Evolutionary conservation across 768 basidiomycete species (phyloP).

Genomic region (Termitomyces sp.): DNA sequence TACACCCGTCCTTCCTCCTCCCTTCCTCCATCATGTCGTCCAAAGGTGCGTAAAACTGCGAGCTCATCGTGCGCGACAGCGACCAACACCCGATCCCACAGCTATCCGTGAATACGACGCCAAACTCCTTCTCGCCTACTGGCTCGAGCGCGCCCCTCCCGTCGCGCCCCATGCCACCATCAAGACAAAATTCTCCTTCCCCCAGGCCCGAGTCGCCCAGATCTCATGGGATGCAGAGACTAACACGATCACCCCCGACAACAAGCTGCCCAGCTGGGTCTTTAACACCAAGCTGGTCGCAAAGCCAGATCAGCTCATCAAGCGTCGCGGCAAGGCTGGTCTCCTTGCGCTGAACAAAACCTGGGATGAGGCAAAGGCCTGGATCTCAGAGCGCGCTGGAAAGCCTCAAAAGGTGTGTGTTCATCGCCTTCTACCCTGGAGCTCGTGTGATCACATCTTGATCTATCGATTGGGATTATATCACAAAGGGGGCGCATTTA

Average conservation of each 20-base stretch:
- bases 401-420: slow-evolving; percentile 81
- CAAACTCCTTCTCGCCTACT: slow-evolving; percentile 95
- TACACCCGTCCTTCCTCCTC: slow-evolving; percentile 13
- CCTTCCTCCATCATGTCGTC: slow-evolving; percentile 34
- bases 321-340: slow-evolving; percentile 97
- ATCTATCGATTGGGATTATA: slow-evolving; percentile 9
- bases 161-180: slow-evolving; percentile 55
- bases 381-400: slow-evolving; percentile 86
- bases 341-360: slow-evolving; percentile 91
- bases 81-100: slow-evolving; percentile 12
- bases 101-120: slow-evolving; percentile 97
- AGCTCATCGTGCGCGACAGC: slow-evolving; percentile 4
- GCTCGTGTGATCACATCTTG: background rate
- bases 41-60: slow-evolving; percentile 25
- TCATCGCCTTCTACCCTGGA: slow-evolving; percentile 6
- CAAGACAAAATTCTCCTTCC: slow-evolving; percentile 58
- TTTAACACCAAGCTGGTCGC: slow-evolving; percentile 85
- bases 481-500: slow-evolving; percentile 6
- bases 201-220: slow-evolving; percentile 78
- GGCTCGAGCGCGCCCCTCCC: slow-evolving; percentile 86
- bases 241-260: slow-evolving; percentile 43
- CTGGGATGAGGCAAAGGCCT: slow-evolving; percentile 81
- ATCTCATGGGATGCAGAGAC: slow-evolving; percentile 77
- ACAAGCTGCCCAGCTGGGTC: slow-evolving; percentile 72
- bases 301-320: slow-evolving; percentile 98